phyloP scores from a whole-genome alignment of 1,139 yeast species.

The Kurtzmaniella quercitrusa region DNA sequence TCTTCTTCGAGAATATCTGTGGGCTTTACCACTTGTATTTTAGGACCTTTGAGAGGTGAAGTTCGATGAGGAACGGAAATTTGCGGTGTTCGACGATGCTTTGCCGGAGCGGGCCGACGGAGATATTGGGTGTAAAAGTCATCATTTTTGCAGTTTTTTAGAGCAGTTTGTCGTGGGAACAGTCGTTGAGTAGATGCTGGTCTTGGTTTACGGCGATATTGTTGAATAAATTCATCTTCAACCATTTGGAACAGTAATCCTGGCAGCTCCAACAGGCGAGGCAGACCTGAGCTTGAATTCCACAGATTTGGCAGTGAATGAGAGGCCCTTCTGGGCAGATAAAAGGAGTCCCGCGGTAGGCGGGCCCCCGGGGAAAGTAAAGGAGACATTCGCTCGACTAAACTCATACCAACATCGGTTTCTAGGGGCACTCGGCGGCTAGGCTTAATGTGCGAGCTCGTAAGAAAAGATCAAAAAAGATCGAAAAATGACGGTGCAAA shows the following conservation, averaged over 20 bases:
- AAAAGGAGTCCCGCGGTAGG: conserved; percentile 4
- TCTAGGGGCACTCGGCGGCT: conserved; percentile 2
- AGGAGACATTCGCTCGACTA: conserved; percentile 8
- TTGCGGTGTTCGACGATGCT: not conserved
- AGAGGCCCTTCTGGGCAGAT: conserved; percentile 1
- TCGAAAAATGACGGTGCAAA: conserved; percentile 1
- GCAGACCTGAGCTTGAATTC: not conserved
- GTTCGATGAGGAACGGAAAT: not conserved
- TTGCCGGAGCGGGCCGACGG: not conserved
- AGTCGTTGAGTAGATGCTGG: not conserved
- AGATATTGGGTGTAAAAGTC: not conserved
- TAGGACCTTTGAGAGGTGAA: not conserved
- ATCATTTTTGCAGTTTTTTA: not conserved
- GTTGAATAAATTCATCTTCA: not conserved
- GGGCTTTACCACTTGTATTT: not conserved
- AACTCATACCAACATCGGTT: conserved; percentile 6
- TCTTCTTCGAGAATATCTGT: not conserved
- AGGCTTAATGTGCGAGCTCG: not conserved
- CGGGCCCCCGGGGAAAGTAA: conserved; percentile 6
- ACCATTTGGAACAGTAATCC: not conserved
- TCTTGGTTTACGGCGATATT: not conserved
- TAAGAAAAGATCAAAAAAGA: not conserved
- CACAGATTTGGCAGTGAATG: not conserved
- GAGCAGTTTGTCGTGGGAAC: not conserved
- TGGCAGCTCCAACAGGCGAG: not conserved